phyloP scores from a whole-genome alignment of 176 grass and related monocot species.

The Avena sativa region DNA sequence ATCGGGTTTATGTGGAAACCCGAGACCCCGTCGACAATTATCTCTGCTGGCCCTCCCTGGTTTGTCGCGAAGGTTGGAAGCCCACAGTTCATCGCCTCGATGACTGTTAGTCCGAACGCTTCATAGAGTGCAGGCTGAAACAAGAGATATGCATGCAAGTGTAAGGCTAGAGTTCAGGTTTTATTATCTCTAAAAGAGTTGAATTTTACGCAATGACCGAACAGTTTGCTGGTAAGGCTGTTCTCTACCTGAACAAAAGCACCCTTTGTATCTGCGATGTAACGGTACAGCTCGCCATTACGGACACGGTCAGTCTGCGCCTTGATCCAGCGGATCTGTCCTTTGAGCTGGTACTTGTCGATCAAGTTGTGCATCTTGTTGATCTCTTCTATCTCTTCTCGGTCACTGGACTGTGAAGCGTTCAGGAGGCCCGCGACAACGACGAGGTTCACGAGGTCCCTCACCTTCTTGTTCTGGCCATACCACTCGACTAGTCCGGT shows the following conservation, averaged over 20 bases:
- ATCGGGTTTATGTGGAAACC: constrained; percentile 92
- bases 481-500: constrained; percentile 95
- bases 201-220: not conserved
- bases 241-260: constrained; percentile 87
- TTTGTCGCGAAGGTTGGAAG: constrained; percentile 91
- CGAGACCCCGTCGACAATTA: constrained; percentile 85
- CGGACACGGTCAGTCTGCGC: constrained; percentile 85
- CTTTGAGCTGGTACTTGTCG: constrained; percentile 76
- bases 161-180: not conserved
- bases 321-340: constrained; percentile 89
- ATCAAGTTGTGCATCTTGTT: constrained; percentile 95
- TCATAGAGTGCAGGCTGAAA: constrained; percentile 95
- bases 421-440: constrained; percentile 83
- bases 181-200: not conserved
- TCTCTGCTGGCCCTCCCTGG: constrained; percentile 90
- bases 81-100: constrained; percentile 97
- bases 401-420: constrained; percentile 84
- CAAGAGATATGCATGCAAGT: constrained; percentile 7
- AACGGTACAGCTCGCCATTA: constrained; percentile 92
- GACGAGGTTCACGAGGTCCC: constrained; percentile 81
- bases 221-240: not conserved
- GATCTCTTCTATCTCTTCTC: constrained; percentile 95
- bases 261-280: constrained; percentile 83
- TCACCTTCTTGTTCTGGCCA: constrained; percentile 82
- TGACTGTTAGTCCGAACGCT: constrained; percentile 93